Conservation (phyloP, 768 basidiomycete species). For the Scleroderma citrinum region DNA sequence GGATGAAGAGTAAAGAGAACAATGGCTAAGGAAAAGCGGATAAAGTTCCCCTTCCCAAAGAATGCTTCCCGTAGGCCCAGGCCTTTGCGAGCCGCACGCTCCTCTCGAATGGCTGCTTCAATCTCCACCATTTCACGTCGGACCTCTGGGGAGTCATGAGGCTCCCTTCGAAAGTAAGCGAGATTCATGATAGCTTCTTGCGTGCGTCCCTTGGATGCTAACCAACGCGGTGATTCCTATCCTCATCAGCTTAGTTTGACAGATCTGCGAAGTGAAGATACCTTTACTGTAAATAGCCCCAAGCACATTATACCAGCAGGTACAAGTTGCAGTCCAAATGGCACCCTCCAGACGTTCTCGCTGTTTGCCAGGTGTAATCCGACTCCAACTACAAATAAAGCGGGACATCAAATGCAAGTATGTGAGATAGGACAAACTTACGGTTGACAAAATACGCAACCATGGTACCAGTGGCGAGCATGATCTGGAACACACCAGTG, state of each 20-base stretch:
- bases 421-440: background rate
- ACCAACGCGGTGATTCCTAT: constrained; percentile 69
- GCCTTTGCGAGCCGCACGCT: constrained; percentile 24
- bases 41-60: background rate
- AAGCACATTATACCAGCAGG: constrained; percentile 67
- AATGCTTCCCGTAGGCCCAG: background rate
- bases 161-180: constrained; percentile 54
- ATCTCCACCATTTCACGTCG: constrained; percentile 72
- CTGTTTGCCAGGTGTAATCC: constrained; percentile 44
- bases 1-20: constrained; percentile 43
- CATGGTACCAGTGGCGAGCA: constrained; percentile 29
- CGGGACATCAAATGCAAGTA: background rate
- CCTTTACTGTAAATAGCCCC: constrained; percentile 63
- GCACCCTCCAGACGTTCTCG: constrained; percentile 58
- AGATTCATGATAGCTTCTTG: constrained; percentile 54
- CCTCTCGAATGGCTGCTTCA: constrained; percentile 50
- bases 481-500: constrained; percentile 37
- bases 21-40: constrained; percentile 41
- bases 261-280: constrained; percentile 5
- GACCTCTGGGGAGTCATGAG: constrained; percentile 37
- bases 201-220: constrained; percentile 57
- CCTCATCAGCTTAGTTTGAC: constrained; percentile 14
- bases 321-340: constrained; percentile 70
- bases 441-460: constrained; percentile 8
- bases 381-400: constrained; percentile 44